phyloP scores from a whole-genome alignment of 305 asterid species.

The Plantago coronopus region DNA sequence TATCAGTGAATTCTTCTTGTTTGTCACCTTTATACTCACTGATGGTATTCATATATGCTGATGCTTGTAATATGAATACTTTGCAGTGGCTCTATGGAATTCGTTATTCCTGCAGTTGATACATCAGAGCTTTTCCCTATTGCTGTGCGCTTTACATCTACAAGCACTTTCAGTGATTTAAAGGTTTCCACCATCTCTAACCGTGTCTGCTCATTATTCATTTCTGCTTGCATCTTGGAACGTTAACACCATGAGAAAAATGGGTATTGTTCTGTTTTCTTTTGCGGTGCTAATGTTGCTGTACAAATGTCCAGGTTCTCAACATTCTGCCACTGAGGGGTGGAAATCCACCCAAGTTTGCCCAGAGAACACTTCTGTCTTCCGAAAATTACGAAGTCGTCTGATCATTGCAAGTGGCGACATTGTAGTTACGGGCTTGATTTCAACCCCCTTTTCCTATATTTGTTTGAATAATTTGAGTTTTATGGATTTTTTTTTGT shows the following conservation, averaged over 20 bases:
- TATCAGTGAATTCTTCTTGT: constrained; percentile 3
- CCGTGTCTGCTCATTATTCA: no score
- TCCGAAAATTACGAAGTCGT: constrained; percentile 53
- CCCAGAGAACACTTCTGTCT: constrained; percentile 45
- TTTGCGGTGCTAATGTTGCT: background rate
- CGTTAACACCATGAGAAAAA: background rate
- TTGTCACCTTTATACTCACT: constrained; percentile 10
- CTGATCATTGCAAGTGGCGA: constrained; percentile 16
- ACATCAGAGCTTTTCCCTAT: constrained; percentile 61
- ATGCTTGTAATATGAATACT: constrained; percentile 21
- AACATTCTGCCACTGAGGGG: constrained; percentile 42
- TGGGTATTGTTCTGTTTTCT: background rate
- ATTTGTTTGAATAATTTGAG: background rate
- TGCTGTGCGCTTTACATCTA: constrained; percentile 51
- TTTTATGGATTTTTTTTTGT: background rate
- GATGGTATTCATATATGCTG: constrained; percentile 13
- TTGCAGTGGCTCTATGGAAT: constrained; percentile 73
- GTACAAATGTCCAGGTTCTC: constrained; percentile 29
- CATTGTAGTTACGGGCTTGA: constrained; percentile 2
- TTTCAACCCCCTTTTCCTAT: background rate
- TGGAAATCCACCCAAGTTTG: constrained; percentile 43
- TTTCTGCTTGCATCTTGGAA: no score
- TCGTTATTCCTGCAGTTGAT: constrained; percentile 58
- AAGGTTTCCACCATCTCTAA: constrained; percentile 35
- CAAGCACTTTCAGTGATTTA: constrained; percentile 57